Percentiles rank a stretch among this genome's conserved stretches.
Evolutionary conservation across 2,329 filamentous ascomycete species (phyloP).

Genomic region (Fusarium haematococcum): DNA sequence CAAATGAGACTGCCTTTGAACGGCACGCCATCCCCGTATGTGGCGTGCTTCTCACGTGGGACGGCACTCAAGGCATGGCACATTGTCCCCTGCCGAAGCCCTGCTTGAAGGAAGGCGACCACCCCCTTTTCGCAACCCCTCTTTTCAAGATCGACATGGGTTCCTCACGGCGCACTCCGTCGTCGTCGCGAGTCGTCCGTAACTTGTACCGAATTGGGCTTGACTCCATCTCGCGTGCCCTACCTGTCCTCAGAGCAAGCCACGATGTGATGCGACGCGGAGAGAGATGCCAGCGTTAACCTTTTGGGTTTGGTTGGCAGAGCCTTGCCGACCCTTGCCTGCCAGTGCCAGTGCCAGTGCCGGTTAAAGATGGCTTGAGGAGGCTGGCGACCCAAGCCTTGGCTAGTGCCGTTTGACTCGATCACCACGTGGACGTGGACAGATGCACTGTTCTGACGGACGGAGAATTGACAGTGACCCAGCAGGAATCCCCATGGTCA

Average conservation of each 20-base stretch:
- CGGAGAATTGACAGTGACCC: background rate
- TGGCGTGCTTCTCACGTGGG: conserved; percentile 33
- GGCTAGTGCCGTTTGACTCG: conserved; percentile 13
- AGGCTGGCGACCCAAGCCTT: conserved; percentile 8
- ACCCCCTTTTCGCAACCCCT: conserved; percentile 15
- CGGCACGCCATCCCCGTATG: conserved; percentile 12
- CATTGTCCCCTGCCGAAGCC: conserved; percentile 17
- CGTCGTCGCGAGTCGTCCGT: background rate
- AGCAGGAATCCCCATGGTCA: background rate
- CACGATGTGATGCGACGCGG: background rate
- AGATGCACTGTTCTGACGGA: background rate
- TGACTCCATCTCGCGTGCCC: background rate
- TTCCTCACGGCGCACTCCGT: conserved; percentile 26
- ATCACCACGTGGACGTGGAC: conserved; percentile 8
- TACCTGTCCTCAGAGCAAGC: background rate
- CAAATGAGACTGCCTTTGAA: conserved; percentile 4
- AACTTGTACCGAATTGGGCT: background rate
- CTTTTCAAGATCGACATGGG: conserved; percentile 10
- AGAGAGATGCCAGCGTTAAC: background rate
- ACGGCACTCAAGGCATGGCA: conserved; percentile 27
- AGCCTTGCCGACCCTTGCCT: background rate
- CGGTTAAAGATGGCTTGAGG: conserved; percentile 1
- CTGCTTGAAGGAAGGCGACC: background rate
- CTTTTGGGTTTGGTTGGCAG: background rate
- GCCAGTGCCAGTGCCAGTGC: background rate